Percentiles rank a stretch among this genome's conserved stretches.
Conservation (phyloP, 495 filamentous ascomycete species). For the Aspergillus cristatus region DNA sequence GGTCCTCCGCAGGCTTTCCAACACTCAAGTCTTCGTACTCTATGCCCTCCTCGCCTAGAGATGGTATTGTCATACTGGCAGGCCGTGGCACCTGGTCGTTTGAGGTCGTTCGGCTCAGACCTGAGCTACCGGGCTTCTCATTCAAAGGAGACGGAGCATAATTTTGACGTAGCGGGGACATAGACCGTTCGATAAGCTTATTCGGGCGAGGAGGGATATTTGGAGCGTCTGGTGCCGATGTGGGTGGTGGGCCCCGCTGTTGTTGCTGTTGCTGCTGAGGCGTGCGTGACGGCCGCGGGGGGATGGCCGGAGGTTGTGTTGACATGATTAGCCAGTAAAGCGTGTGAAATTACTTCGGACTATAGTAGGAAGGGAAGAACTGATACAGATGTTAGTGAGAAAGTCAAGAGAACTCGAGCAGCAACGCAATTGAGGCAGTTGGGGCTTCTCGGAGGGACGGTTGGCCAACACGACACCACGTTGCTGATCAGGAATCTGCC, state of each 20-base stretch:
- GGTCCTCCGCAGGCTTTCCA: constrained; percentile 34
- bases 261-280: constrained; percentile 24
- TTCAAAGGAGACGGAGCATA: constrained; percentile 84
- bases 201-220: constrained; percentile 63
- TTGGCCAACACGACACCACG: no score
- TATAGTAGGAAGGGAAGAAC: background rate
- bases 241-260: constrained; percentile 10
- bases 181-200: constrained; percentile 61
- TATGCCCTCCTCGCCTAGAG: constrained; percentile 78
- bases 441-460: no score
- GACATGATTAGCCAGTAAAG: constrained; percentile 27
- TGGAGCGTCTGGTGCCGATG: constrained; percentile 30
- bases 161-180: constrained; percentile 65
- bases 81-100: constrained; percentile 50
- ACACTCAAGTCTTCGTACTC: constrained; percentile 67
- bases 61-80: constrained; percentile 71
- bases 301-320: constrained; percentile 36
- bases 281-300: constrained; percentile 43
- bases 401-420: no score
- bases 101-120: constrained; percentile 36
- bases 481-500: no score
- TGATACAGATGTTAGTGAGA: background rate
- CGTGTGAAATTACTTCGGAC: no score
- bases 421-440: no score
- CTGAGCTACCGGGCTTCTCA: constrained; percentile 44